Evolutionary conservation across 1,284 basidiomycete genomes (phyloP).

Genomic region (Mycosarcoma mackinlayi): DNA sequence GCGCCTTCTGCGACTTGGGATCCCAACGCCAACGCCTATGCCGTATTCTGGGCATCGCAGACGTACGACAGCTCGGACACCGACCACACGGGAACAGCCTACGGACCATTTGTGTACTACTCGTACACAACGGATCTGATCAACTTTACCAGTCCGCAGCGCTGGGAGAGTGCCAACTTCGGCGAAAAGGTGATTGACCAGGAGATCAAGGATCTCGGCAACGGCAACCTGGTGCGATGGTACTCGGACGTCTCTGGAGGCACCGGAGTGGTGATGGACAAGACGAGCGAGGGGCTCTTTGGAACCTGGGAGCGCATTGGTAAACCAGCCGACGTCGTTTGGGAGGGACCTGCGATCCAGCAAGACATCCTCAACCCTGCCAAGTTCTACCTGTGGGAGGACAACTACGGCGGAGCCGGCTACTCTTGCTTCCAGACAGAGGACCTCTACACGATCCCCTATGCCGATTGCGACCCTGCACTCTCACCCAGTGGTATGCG

Average conservation of each 20-base stretch:
- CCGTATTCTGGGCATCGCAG: conserved; percentile 30
- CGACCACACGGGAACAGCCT: conserved; percentile 15
- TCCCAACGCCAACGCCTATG: conserved; percentile 20
- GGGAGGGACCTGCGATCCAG: conserved; percentile 33
- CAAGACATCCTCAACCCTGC: conserved; percentile 26
- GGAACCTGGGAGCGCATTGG: conserved; percentile 31
- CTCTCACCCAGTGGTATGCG: conserved; percentile 24
- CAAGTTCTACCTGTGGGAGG: conserved; percentile 34
- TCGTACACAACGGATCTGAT: conserved; percentile 27
- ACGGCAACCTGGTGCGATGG: conserved; percentile 30
- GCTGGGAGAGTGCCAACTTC: conserved; percentile 33
- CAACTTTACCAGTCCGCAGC: conserved; percentile 20
- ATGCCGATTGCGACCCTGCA: conserved; percentile 21
- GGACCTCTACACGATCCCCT: conserved; percentile 18
- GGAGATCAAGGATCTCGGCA: conserved; percentile 20
- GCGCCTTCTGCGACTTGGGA: conserved; percentile 34
- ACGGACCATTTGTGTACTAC: conserved; percentile 28
- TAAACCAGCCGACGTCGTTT: conserved; percentile 27
- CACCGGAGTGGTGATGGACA: conserved; percentile 32
- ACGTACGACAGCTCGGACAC: conserved; percentile 24
- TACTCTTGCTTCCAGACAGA: conserved; percentile 38
- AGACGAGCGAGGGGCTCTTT: conserved; percentile 18
- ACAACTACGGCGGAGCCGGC: conserved; percentile 31
- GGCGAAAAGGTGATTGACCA: conserved; percentile 32
- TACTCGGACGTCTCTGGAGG: conserved; percentile 20